Percentiles rank a stretch among this genome's conserved stretches.
Evolutionary conservation across 1,284 basidiomycete species (phyloP).

Genomic region (Cryptococcus wingfieldii): DNA sequence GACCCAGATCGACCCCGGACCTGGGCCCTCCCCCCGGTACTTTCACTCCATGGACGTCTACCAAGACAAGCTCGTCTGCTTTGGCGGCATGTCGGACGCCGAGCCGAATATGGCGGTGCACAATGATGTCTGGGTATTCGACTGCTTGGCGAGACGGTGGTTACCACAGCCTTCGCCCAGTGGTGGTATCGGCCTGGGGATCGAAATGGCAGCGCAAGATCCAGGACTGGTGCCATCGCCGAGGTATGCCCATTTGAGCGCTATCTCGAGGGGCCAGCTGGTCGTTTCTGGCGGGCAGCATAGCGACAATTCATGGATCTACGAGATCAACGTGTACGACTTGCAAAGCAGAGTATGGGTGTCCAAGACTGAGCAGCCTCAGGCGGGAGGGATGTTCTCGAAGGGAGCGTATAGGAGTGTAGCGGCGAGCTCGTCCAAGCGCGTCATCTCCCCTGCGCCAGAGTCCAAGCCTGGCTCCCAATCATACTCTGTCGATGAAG

Average conservation of each 20-base stretch:
- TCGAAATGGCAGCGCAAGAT: slow-evolving; percentile 19
- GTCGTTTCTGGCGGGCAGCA: slow-evolving; percentile 94
- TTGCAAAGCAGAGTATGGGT: slow-evolving; percentile 69
- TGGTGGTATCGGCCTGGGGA: slow-evolving; percentile 3
- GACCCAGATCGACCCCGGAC: slow-evolving; percentile 61
- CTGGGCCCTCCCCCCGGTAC: slow-evolving; percentile 66
- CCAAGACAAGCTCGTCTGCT: slow-evolving; percentile 81
- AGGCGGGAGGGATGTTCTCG: slow-evolving; percentile 68
- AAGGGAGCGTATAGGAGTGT: slow-evolving; percentile 84
- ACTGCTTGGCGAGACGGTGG: slow-evolving; percentile 68
- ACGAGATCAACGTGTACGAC: slow-evolving; percentile 84
- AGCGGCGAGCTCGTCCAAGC: slow-evolving; percentile 65
- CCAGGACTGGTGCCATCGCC: slow-evolving; percentile 61
- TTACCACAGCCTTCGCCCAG: slow-evolving; percentile 47
- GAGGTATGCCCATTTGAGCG: slow-evolving; percentile 85
- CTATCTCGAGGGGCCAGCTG: slow-evolving; percentile 73
- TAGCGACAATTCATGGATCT: slow-evolving; percentile 62
- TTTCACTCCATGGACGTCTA: slow-evolving; percentile 88
- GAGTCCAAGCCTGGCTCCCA: slow-evolving; percentile 10
- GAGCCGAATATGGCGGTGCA: slow-evolving; percentile 65
- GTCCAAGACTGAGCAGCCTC: slow-evolving; percentile 60
- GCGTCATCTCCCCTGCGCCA: slow-evolving; percentile 59
- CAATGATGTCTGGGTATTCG: slow-evolving; percentile 79
- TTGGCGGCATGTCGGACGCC: slow-evolving; percentile 73
- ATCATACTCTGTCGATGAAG: slow-evolving; percentile 34